These are phyloP conservation scores for baker's yeast (Saccharomyces cerevisiae) DNA, from an alignment of 805 yeast genomes.

Conservation along the genomic window DNA sequence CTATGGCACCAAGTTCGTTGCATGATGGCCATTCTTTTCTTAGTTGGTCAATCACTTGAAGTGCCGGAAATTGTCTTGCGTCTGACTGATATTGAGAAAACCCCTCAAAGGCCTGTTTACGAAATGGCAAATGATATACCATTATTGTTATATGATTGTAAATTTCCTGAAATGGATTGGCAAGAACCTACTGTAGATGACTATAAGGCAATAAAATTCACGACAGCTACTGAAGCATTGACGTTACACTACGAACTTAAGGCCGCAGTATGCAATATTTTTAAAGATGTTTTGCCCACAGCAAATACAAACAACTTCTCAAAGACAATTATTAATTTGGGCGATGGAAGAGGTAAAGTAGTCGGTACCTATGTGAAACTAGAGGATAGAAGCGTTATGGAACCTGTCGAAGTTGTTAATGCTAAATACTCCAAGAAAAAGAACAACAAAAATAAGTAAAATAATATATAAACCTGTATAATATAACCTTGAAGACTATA, in stretches of 20 bases:
- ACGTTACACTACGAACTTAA: constrained; percentile 53
- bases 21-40: constrained; percentile 76
- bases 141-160: constrained; percentile 77
- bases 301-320: constrained; percentile 17
- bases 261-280: constrained; percentile 41
- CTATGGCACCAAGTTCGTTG: constrained; percentile 97
- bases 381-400: constrained; percentile 47
- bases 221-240: constrained; percentile 39
- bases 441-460: constrained; percentile 9
- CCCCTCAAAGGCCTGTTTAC: constrained; percentile 67
- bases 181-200: constrained; percentile 21
- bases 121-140: constrained; percentile 90
- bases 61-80: constrained; percentile 45
- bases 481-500: too few relatives aligned
- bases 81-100: constrained; percentile 47
- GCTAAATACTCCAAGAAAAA: constrained; percentile 47
- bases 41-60: constrained; percentile 76
- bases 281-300: constrained; percentile 34
- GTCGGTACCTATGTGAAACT: constrained; percentile 51
- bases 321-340: constrained; percentile 43
- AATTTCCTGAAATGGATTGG: constrained; percentile 69
- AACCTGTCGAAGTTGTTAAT: constrained; percentile 62
- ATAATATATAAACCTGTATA: background rate
- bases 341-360: constrained; percentile 73
- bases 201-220: constrained; percentile 35